phyloP scores from a whole-genome alignment of 257 asterid species.

The Agastache rugosa region DNA sequence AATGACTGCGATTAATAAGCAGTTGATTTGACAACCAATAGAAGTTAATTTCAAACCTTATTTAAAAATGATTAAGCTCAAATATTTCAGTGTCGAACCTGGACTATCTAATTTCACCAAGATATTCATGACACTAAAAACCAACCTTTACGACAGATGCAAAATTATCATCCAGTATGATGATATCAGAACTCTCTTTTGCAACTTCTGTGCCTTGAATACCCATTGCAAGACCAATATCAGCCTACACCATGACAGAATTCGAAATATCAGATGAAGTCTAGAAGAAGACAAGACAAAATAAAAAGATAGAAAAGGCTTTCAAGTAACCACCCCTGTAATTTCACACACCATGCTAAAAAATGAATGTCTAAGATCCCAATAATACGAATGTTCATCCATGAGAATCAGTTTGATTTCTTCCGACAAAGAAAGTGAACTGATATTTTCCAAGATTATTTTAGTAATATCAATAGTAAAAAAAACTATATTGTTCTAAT shows the following conservation, averaged over 20 bases:
- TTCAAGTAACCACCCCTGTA: slow-evolving; percentile 12
- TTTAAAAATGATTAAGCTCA: not conserved
- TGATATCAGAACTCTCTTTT: slow-evolving; percentile 97
- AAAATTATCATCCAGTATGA: slow-evolving; percentile 92
- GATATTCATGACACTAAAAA: slow-evolving; percentile 18
- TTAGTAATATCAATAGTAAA: not conserved
- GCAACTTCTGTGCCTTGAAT: slow-evolving; percentile 99
- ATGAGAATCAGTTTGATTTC: slow-evolving; percentile 10
- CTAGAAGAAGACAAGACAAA: slow-evolving; percentile 10
- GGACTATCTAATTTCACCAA: slow-evolving; percentile 1
- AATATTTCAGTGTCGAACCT: not conserved
- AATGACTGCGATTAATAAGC: not conserved
- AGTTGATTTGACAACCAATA: not conserved
- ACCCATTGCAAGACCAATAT: slow-evolving; percentile 99
- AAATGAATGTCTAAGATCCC: not conserved
- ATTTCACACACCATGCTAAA: slow-evolving; percentile 5
- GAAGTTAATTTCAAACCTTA: not conserved
- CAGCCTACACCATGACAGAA: slow-evolving; percentile 65
- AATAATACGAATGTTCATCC: slow-evolving; percentile 14
- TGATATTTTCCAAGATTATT: not conserved
- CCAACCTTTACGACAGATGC: slow-evolving; percentile 95
- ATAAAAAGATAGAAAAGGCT: not conserved
- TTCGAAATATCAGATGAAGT: slow-evolving; percentile 19
- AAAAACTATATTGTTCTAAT: not conserved
- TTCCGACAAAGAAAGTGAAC: not conserved